Conservation (phyloP, 306 rosid species). For the Quercus aquifolioides region DNA sequence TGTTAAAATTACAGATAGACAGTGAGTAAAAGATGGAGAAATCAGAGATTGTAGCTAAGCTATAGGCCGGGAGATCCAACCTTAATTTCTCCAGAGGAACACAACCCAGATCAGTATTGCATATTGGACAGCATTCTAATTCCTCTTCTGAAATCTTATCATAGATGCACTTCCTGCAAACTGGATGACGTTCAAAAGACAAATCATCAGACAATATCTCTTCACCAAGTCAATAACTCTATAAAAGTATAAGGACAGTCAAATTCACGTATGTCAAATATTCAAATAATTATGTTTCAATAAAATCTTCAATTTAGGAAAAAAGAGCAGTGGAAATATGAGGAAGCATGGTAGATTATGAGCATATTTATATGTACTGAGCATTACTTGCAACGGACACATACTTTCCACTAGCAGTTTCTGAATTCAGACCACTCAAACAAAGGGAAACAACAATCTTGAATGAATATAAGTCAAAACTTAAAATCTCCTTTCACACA, state of each 20-base stretch:
- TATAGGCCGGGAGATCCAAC: conserved; percentile 29
- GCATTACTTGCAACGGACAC: background rate
- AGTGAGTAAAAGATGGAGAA: background rate
- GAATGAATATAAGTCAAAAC: background rate
- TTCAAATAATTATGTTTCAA: background rate
- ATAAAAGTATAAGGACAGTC: background rate
- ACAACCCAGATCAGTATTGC: conserved; percentile 59
- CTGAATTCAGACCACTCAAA: background rate
- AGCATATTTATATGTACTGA: background rate
- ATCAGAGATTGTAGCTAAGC: background rate
- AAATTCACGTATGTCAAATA: background rate
- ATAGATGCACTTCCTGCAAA: conserved; percentile 88
- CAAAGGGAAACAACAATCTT: background rate
- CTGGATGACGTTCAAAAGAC: conserved; percentile 37
- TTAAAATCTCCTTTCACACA: background rate
- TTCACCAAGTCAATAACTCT: background rate
- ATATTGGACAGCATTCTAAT: conserved; percentile 64
- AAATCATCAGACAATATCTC: conserved; percentile 8
- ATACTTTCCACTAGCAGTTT: background rate
- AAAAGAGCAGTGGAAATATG: background rate
- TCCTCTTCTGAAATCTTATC: conserved; percentile 58
- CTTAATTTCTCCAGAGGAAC: conserved; percentile 67
- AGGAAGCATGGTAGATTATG: background rate
- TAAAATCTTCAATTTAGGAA: conserved; percentile 1
- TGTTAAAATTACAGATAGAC: background rate